Evolutionary conservation across 1,284 basidiomycete genomes (phyloP), one percentile per base, ranked within the genome.

Genomic region (Ceratorhiza oryzae-sativae): DNA sequence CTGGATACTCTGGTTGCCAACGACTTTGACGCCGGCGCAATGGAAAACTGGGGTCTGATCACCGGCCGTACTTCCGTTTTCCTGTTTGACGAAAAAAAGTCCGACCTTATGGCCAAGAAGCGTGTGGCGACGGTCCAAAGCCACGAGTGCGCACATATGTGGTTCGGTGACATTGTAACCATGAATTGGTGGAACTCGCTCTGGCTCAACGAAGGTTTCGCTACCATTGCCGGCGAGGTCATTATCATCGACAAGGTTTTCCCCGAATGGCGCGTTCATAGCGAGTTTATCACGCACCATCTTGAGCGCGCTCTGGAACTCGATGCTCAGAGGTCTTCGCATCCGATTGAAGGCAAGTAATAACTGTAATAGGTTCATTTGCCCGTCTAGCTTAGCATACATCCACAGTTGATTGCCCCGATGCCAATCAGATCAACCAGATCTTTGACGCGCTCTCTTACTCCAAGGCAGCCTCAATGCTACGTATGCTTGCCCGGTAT

Each of bases 1-100:
- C 85, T 97, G 58, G 95, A 97, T 79, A 95, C 94, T 39, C 70
- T 77, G 9, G 75, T 77, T 86, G 92, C 87, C 5, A 88, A 87
- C 73, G 94, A 97, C 80, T 97, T 97, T 76, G 95, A 97, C 79
- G 90, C 91, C 39, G 94, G 93, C 65, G 95, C 94, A 1, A 97
- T 96, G 95, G 95, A 98, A 83, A 97, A 97, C 80, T 95, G 93
- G 88, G 94, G 95, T 72, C 83, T 98, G 72, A 97, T 98, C 78
- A 97, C 93, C 9, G 95, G 95, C 30, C 86, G 95, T 60, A 95
- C 94, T 1, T 88, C 85, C 49, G 90, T 90, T 1, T 93, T 94
- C 80, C 83, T 98, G 56, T 86, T 94, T 77, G 93, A 98, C 79
- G 88, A 88, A 10, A 84, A 90, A 76, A 91, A 88, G 76, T 87